Conservation (phyloP, 768 basidiomycete genomes). For the Rhodotorula sphaerocarpa region DNA sequence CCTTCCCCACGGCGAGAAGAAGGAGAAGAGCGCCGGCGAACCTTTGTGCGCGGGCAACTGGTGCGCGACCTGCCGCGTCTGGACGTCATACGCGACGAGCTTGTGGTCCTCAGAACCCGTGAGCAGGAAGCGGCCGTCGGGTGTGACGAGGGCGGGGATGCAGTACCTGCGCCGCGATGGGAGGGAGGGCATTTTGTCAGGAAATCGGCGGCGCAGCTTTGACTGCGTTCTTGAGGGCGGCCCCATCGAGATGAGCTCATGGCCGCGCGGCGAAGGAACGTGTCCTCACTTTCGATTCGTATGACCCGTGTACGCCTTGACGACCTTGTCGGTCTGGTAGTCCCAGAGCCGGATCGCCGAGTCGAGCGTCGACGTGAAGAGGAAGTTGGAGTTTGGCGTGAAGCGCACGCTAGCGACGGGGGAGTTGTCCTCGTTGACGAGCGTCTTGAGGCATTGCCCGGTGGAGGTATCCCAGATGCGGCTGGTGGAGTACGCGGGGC, state of each 20-base stretch:
- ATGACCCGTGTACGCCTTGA: conserved; percentile 87
- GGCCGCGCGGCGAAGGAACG: too few species aligned
- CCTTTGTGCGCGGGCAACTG: conserved; percentile 72
- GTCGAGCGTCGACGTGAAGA: conserved; percentile 86
- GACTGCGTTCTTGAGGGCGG: conserved; percentile 42
- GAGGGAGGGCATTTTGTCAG: too few species aligned
- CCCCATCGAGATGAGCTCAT: conserved; percentile 3
- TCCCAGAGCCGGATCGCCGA: conserved; percentile 93
- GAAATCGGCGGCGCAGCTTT: too few species aligned
- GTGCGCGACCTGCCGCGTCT: conserved; percentile 59
- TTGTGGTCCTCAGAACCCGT: conserved; percentile 81
- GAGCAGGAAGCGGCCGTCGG: conserved; percentile 57
- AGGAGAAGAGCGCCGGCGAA: conserved; percentile 39
- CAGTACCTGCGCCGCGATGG: conserved; percentile 27
- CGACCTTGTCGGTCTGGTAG: conserved; percentile 76
- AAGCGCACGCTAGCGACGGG: conserved; percentile 71
- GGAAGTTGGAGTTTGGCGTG: conserved; percentile 82
- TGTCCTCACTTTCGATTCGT: conserved; percentile 68
- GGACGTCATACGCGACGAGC: conserved; percentile 81
- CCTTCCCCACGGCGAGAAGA: too few species aligned
- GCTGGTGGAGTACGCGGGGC: too few species aligned
- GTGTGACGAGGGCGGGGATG: conserved; percentile 25
- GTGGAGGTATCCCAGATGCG: conserved; percentile 97
- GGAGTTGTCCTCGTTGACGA: conserved; percentile 79
- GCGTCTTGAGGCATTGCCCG: conserved; percentile 92